Evolutionary conservation across 2,329 filamentous ascomycete species (phyloP), one percentile per base, ranked within the genome.

Genomic region (Phaeosphaeria sp.): DNA sequence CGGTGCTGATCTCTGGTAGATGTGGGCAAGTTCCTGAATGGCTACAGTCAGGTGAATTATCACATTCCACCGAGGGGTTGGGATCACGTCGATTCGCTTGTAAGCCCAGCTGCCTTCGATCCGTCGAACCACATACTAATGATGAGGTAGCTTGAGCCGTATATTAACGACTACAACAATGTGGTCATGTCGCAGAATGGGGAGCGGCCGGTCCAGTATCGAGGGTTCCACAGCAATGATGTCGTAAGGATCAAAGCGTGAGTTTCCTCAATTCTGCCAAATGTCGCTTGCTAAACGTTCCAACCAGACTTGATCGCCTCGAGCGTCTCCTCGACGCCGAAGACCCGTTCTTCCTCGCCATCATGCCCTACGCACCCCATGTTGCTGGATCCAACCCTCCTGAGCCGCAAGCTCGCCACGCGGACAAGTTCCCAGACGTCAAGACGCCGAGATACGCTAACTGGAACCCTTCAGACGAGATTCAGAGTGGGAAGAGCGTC

Each of bases 361-460:
- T 50, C 18, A 21, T 21, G 30, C 48, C 48, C 1, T 25, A 30
- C 33, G 48, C 48, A 11, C 48, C 48, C 2, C 48, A 50, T 18
- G 25, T 17, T 13, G 30, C 15, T 13, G 43, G 25, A 3, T 8
- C 43, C 42, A 48, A 27, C 17, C 45, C 45, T 18, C 86, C 87
- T 0, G 78, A 89, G 20, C 82, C 87, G 0, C 81, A 86, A 0
- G 77, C 85, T 27, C 80, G 87, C 40, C 88, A 91, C 61, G 77
- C 80, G 39, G 74, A 88, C 66, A 79, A 90, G 0, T 91, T 91
- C 71, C 71, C 81, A 2, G 81, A 84, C 30, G 81, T 79, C 0
- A 82, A 79, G 36, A 83, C 90, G 0, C 89, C 89, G 0, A 79
- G 89, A n/a, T 86, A 82, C 0, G 74, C 79, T 0, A 86, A 87